Evolutionary conservation across 2,329 filamentous ascomycete genomes (phyloP), one percentile per base, ranked within the genome.

Genomic region (Paecilomyces formosus): DNA sequence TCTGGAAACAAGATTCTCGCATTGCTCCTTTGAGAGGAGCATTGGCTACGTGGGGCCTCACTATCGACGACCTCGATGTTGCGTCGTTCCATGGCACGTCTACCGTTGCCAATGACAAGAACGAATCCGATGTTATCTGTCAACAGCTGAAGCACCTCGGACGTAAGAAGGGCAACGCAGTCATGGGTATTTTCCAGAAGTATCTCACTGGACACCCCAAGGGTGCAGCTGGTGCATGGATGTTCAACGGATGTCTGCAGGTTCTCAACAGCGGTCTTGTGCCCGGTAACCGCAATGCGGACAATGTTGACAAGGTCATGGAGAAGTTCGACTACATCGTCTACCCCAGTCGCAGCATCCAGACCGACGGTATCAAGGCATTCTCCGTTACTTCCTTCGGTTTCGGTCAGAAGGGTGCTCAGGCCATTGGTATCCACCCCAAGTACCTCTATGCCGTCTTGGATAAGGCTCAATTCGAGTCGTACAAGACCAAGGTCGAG

Each of bases 11-110:
- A 70, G 93, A 99, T 73, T 81, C 91, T 51, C 88, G 86, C 70
- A 99, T 99, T 71, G 93, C 94, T 70, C 94, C 95, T 71, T 86
- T 99, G 51, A 92, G 94, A 74, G 94, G 94, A 77, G 92, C 94
- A 59, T 85, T 99, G 63, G 95, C 94, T 55, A 97, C 93, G 11
- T 99, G 94, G 94, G 94, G 93, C 72, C 88, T 99, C 58, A 97
- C 94, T 12, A 90, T 99, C 64, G 94, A 99, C 70, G 94, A 99
- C 69, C 86, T 99, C 35, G 89, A 83, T 66, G 92, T 99, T 63
- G 93, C 94, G 15, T 97, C 94, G 13, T 97, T 97, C 90, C 94
- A 99, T 81, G 94, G 94, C 70, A 99, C 94, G 49, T 97, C 94
- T 0, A 99, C 94, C 64, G 92, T 96, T 72, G 94, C 94, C 66